Conservation (phyloP, 2,329 filamentous ascomycete species). For the Rutstroemia sp. region DNA sequence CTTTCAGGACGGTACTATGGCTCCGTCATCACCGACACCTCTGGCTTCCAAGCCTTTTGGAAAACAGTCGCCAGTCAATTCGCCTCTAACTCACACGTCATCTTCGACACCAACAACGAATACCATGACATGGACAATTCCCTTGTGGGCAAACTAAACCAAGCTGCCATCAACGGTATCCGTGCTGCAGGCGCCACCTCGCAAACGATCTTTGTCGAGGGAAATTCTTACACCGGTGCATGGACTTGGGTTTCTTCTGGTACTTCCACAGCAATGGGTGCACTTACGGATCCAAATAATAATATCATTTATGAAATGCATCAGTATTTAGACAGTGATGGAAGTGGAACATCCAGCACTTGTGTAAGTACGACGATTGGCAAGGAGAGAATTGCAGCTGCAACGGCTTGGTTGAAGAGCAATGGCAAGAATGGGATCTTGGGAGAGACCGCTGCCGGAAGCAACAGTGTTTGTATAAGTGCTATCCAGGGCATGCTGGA, state of each 20-base stretch:
- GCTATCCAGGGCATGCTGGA: conserved; percentile 42
- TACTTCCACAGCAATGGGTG: conserved; percentile 35
- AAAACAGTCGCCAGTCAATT: conserved; percentile 33
- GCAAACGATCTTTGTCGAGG: conserved; percentile 52
- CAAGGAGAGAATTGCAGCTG: too few relatives aligned
- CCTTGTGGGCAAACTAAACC: conserved; percentile 10
- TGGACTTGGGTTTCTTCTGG: conserved; percentile 33
- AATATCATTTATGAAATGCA: too few relatives aligned
- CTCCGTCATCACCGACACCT: conserved; percentile 27
- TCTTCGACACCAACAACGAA: conserved; percentile 39
- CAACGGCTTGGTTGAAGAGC: too few relatives aligned
- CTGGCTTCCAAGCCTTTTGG: conserved; percentile 36
- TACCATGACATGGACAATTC: conserved; percentile 28
- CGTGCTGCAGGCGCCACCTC: conserved; percentile 35
- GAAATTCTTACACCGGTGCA: conserved; percentile 29
- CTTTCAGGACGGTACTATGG: conserved; percentile 33
- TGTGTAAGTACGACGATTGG: too few relatives aligned
- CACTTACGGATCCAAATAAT: too few relatives aligned
- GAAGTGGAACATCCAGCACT: too few relatives aligned
- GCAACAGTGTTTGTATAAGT: conserved; percentile 32
- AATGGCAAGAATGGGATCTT: too few relatives aligned
- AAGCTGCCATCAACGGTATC: conserved; percentile 38
- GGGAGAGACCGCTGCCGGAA: too few relatives aligned
- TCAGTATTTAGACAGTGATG: too few relatives aligned
- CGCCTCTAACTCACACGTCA: conserved; percentile 31